Evolutionary conservation across 345 rosid genomes (phyloP), one percentile per base, ranked within the genome.

Genomic region (Laguncularia racemosa): DNA sequence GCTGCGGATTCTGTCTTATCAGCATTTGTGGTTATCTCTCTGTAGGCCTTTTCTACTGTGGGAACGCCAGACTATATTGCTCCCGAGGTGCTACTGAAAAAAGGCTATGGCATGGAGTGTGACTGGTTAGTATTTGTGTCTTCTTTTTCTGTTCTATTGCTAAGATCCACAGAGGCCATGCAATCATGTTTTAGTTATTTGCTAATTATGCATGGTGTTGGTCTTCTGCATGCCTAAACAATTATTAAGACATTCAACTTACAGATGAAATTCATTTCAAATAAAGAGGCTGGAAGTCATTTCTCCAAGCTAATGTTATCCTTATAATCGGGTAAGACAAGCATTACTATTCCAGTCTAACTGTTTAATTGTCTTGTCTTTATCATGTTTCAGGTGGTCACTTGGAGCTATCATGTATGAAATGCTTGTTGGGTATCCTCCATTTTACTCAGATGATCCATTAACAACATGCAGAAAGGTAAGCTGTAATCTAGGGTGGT

Each of bases 91-190:
- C 79, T 91, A 61, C 72, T 88, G 72, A 91, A 91, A 91, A 91
- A 88, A 73, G 98, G 96, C 73, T 91, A 91, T 74, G 96, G 98
- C 85, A 84, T 82, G 90, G 98, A 91, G 69, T 91, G 98, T 73
- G 98, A 91, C 75, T 91, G 98, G 98, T 88, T 58, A 79, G 95
- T 78, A 50, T 59, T n/a, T 23, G 63, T 38, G 58, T 61, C 56
- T 46, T 21, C 44, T 33, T 46, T 13, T 53, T 53, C 10, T 57
- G 26, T 67, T 54, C 47, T 19, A 20, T 50, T 60, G 50, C 66
- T 49, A 19, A 44, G 40, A 46, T 61, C 55, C 63, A 44, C 28
- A 19, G 40, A 16, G 45, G 15, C 44, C 17, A 53, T 21, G 53
- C 23, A 49, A 57, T 10, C 13, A 23, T 38, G 20, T 23, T 23